Base-by-base conservation (phyloP, 176 grass and related monocot species). In the Lolium perenne region DNA sequence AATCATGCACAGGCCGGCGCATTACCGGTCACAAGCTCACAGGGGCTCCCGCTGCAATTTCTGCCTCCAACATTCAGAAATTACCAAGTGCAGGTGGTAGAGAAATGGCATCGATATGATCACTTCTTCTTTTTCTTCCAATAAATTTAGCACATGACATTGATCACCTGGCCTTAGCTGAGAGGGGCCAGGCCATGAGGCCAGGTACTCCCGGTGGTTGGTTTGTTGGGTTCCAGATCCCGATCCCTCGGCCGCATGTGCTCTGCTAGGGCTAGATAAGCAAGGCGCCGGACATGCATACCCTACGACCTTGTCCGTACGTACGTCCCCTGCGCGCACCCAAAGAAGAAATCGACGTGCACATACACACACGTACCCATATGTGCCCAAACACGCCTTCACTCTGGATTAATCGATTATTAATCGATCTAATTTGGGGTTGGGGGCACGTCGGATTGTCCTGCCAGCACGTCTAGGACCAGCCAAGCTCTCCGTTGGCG, bases 161-260 rank as follows among this genome's bases (percentile, higher is more conserved):
- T 14, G 23, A 64, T 21, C 41, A 10, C 71, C 7, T 50, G 46
- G 71, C 46, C n/a, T 49, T 48, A 9, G 6, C 41, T 20, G 40
- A 21, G 38, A 71, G 10, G 69, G 20, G 61, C 61, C 61, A 64
- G 51, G 51, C 61, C 61, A 64, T 14, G 51, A 8, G 59, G 59
- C 22, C 11, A 64, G 61, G 23, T 68, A 18, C 32, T 38, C 29
- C 65, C 29, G 65, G 60, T 69, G 66, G 22, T 74, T 26, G 46
- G 70, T 47, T 43, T 1, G 45, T 15, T 50, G 71, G 15, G 45
- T 74, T 74, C 71, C 71, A 74, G 71, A 75, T 75, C 46, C 47
- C 72, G 72, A 75, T 75, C 22, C 21, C 71, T 21, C 71, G 22
- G 72, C 72, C 47, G 72, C 72, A 75, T 51, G 72, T 75, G 46